Evolutionary conservation across 202 grass and related monocot species (phyloP).

Genomic region (Saccharum hybrid): DNA sequence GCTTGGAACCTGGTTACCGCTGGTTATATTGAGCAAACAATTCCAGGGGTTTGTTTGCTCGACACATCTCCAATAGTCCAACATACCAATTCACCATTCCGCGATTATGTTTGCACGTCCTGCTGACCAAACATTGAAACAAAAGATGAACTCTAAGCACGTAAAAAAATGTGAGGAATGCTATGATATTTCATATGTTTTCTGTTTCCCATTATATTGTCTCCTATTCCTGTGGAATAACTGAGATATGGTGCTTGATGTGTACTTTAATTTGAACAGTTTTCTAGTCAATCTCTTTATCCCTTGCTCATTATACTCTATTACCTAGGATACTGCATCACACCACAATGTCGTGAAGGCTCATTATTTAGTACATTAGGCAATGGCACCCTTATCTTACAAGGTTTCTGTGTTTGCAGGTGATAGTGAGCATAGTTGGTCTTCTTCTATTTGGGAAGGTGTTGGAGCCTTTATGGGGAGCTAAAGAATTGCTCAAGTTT

Average conservation of each 20-base stretch:
- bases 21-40: constrained; percentile 89
- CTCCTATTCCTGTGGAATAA: not conserved
- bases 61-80: not conserved
- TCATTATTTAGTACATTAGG: constrained; percentile 21
- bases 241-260: constrained; percentile 14
- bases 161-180: not conserved
- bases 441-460: constrained; percentile 74
- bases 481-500: constrained; percentile 85
- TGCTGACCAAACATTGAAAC: not conserved
- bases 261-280: not conserved
- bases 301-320: not conserved
- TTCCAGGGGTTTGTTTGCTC: constrained; percentile 56
- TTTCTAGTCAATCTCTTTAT: not conserved
- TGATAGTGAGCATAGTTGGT: constrained; percentile 62
- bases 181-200: constrained; percentile 16
- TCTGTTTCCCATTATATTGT: not conserved
- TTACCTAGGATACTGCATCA: not conserved
- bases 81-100: not conserved
- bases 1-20: constrained; percentile 93
- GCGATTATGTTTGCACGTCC: not conserved
- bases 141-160: not conserved
- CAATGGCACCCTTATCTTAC: constrained; percentile 27
- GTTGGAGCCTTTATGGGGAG: constrained; percentile 80
- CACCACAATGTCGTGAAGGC: not conserved
- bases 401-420: constrained; percentile 49